Base-by-base conservation (phyloP, 2,329 filamentous ascomycete genomes). In the Ceratocystis colombiana region DNA sequence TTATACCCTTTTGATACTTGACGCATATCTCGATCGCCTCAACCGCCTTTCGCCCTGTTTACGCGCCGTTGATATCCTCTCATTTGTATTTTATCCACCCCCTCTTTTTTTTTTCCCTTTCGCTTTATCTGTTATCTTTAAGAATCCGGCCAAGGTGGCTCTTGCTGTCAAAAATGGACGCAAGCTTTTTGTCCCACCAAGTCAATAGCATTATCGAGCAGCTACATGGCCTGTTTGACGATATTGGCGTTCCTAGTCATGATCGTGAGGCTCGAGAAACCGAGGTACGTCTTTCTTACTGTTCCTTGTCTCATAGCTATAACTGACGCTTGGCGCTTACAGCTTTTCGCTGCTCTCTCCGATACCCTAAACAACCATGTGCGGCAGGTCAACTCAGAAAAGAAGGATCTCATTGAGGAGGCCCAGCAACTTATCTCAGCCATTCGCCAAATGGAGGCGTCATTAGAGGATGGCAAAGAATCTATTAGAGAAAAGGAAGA, bases 201-300 rank as follows among this genome's bases (percentile, higher is more conserved):
- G 90, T 99, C 78, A 94, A 90, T 71, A 90, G 84, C 72, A 96
- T 96, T 74, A 91, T 97, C 74, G 85, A 85, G 76, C 91, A 96
- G 77, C 83, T 99, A 68, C 93, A 97, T 77, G 89, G 88, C 70
- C 84, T 97, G 67, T 99, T 96, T 73, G 94, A 99, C 75, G 93
- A 99, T 74, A 99, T 99, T 73, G 94, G 94, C 68, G 89, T 99
- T n/a, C 85, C 93, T 33, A 85, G 80, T 73, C 91, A 96, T 85
- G 94, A 97, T 76, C 88, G 94, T 73, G 91, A 97, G 74, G 82
- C 84, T 62, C 84, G 94, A 72, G 93, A 97, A 75, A 84, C 89
- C 74, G 90, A 96, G 85, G 92, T 95, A 79, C 73, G 82, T 63
- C 68, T 68, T 65, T 33, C 8, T 10, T 15, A 7, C 10, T 7